These are phyloP conservation scores for Edaphochlamys debaryana DNA, from an alignment of 139 green algal genomes.

Conservation along the genomic window DNA sequence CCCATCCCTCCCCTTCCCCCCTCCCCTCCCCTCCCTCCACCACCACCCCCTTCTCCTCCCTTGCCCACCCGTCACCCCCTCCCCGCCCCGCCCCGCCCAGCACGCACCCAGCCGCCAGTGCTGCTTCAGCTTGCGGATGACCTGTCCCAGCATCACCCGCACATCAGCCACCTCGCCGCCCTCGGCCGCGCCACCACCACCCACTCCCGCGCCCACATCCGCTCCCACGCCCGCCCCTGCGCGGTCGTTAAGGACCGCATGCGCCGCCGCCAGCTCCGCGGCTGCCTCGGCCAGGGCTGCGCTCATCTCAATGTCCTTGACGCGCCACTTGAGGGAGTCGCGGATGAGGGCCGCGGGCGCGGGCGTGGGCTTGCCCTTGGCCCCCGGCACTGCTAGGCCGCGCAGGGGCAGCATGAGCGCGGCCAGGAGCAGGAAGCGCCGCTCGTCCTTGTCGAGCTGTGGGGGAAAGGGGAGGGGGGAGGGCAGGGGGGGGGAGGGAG, in stretches of 20 bases:
- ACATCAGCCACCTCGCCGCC: slow-evolving; percentile 41
- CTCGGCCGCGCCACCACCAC: too few species aligned
- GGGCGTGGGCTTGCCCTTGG: slow-evolving; percentile 62
- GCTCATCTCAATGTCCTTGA: slow-evolving; percentile 58
- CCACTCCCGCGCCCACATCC: neutral
- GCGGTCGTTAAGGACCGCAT: slow-evolving; percentile 33
- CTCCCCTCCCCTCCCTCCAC: too few species aligned
- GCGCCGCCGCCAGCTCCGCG: slow-evolving; percentile 52
- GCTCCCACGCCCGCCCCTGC: neutral
- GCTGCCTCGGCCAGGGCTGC: slow-evolving; percentile 57
- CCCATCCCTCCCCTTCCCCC: too few species aligned
- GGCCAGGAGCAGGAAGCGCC: slow-evolving; percentile 73
- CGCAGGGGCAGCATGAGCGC: slow-evolving; percentile 84
- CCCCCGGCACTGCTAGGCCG: neutral
- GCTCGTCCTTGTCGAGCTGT: slow-evolving; percentile 65
- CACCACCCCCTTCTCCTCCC: too few species aligned
- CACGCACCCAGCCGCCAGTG: slow-evolving; percentile 64
- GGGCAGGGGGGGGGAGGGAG: neutral
- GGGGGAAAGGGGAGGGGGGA: neutral
- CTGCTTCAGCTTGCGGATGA: slow-evolving; percentile 71
- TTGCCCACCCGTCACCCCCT: too few species aligned
- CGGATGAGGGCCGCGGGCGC: slow-evolving; percentile 64
- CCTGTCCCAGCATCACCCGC: slow-evolving; percentile 59
- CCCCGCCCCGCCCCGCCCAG: too few species aligned
- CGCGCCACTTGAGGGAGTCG: slow-evolving; percentile 81